Percentiles rank a stretch among this genome's conserved stretches.
phyloP scores from a whole-genome alignment of 2,329 filamentous ascomycete genomes.

The Fonsecaea nubica region DNA sequence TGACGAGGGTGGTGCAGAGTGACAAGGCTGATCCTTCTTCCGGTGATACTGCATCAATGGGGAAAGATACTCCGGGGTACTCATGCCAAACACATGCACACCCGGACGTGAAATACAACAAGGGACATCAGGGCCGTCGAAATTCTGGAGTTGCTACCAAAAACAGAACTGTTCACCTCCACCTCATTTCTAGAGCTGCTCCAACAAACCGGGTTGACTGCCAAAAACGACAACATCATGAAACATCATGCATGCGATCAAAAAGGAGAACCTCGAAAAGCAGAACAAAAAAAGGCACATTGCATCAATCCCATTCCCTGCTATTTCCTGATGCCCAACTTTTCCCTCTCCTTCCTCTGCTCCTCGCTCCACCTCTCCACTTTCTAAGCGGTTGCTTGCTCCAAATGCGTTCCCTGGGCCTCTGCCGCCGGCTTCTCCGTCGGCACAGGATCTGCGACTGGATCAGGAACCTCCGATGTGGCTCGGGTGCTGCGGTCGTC shows the following conservation, averaged over 20 bases:
- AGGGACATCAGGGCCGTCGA: neutral
- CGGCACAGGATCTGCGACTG: slow-evolving; percentile 8
- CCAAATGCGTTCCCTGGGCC: slow-evolving; percentile 35
- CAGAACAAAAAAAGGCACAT: neutral
- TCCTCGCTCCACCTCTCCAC: slow-evolving; percentile 30
- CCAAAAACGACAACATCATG: slow-evolving; percentile 7
- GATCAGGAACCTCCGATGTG: slow-evolving; percentile 30
- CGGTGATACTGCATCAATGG: slow-evolving; percentile 2
- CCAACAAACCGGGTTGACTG: slow-evolving; percentile 4
- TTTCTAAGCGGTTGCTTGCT: slow-evolving; percentile 39
- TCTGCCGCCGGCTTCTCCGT: slow-evolving; percentile 29
- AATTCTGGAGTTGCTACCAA: slow-evolving; percentile 17
- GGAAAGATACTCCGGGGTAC: neutral
- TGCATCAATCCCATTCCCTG: neutral
- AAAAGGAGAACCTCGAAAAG: neutral
- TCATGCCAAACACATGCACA: neutral
- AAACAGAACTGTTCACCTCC: slow-evolving; percentile 12
- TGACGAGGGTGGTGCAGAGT: neutral
- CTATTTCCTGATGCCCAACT: slow-evolving; percentile 19
- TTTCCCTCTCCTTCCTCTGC: slow-evolving; percentile 20
- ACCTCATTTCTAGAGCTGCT: slow-evolving; percentile 11
- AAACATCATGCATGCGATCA: slow-evolving; percentile 21
- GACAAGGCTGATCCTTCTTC: slow-evolving; percentile 9
- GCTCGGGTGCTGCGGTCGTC: slow-evolving; percentile 33
- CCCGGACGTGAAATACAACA: neutral